Base-by-base conservation (phyloP, 2,329 filamentous ascomycete species). In the Albifimbria verrucaria region DNA sequence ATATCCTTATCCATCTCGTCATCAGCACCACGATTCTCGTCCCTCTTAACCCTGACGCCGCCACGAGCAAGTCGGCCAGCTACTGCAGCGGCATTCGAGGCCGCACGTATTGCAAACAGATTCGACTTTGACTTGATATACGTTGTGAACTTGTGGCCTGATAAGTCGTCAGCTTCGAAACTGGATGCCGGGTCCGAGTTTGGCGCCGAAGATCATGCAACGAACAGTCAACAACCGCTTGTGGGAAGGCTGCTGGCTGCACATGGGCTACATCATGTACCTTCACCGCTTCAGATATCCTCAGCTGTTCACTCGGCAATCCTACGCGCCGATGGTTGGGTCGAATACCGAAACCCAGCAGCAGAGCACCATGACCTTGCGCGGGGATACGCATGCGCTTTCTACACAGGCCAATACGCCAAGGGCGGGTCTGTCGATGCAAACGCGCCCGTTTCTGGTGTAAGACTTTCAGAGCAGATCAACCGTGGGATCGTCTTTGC, bases 41-140 rank as follows among this genome's bases (percentile, higher is more conserved):
- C 72, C 3, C 63, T 77, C 2, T 63, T 81, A 18, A 72, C 76
- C 0, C 67, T 78, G 9, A 71, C 72, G 2, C 75, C 77, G n/a
- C 74, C 78, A 1, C 69, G 73, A 26, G 66, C 69, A 20, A 75
- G 68, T 51, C 68, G 69, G 1, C 74, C 76, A 12, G 77, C 76
- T 15, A 69, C 75, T 18, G 68, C 73, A 0, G 80, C 79, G 3
- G 81, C 81, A 7, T 76, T 81, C 46, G 75, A 81, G 62, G 78
- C 79, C 7, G 79, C 80, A 1, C 72, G 78, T 26, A 81, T 85
- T 39, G 81, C 82, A 5, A 73, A 71, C 4, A 75, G 77, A 50
- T 82, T 82, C 63, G 73, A 80, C 50, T 83, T 85, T 50, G 79
- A 83, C 57, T 70, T 85, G 22, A 72, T 84, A 12, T 85, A 85